Base-by-base conservation (phyloP, 1,284 basidiomycete genomes). In the Veloboletus limbatus region DNA sequence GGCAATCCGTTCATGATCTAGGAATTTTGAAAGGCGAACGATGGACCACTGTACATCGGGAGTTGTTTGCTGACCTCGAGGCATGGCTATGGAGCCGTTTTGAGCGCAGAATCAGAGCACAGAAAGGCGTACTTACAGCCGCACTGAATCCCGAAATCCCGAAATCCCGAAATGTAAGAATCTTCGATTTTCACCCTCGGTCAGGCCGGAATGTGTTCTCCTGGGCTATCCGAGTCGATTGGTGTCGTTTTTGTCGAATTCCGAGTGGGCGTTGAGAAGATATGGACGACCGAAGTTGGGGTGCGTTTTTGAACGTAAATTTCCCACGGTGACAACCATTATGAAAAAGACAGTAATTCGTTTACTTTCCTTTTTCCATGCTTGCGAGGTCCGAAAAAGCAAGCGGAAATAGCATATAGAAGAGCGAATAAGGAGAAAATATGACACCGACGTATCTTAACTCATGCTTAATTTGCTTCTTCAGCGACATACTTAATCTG, bases 241-340 rank as follows among this genome's bases (percentile, higher is more conserved):
- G 18, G 32, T 27, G n/a, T 11, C 6, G 2, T 49, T 36, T 36
- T 16, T 8, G 37, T n/a, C 2, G 5, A 40, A 25, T 45, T 51
- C 31, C 8, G 8, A 8, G 8, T 17, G 20, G 20, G 7, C 2
- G 38, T 49, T 48, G 38, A 48, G 30, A 18, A 22, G 38, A 31
- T 48, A 44, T 25, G n/a, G 4, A 3, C 3, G 21, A 38, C 34
- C 10, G 21, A 35, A 26, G 44, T 16, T 36, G 9, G 18, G 24
- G 34, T 31, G 6, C 9, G 16, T 49, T 46, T 95, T 96, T 49
- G n/a, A n/a, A n/a, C n/a, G n/a, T n/a, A n/a, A n/a, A n/a, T n/a
- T n/a, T n/a, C n/a, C n/a, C n/a, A n/a, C n/a, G n/a, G n/a, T n/a
- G n/a, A n/a, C n/a, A n/a, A n/a, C n/a, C n/a, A n/a, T n/a, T n/a